These are phyloP conservation scores for Laetiporus sulphureus DNA, from an alignment of 1,284 basidiomycete genomes.

Conservation along the genomic window DNA sequence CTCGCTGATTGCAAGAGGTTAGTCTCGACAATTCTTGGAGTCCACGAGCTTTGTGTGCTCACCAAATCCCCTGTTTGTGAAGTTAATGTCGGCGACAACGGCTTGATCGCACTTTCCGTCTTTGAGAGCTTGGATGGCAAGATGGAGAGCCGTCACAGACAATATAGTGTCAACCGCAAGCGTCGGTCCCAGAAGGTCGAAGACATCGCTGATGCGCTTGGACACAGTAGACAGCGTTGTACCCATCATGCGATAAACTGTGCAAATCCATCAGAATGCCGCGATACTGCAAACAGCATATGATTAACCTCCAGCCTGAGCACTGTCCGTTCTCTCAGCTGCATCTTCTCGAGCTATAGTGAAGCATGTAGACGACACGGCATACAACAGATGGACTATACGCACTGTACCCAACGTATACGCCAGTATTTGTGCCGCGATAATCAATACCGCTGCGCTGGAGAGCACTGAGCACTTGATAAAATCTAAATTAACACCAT, in stretches of 20 bases:
- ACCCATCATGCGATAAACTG: slow-evolving; percentile 5
- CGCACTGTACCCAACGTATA: slow-evolving; percentile 19
- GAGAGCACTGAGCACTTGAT: slow-evolving; percentile 12
- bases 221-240: slow-evolving; percentile 20
- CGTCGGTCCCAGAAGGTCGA: slow-evolving; percentile 9
- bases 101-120: slow-evolving; percentile 10
- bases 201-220: slow-evolving; percentile 4
- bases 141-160: slow-evolving; percentile 13
- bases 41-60: too few species aligned
- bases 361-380: not conserved
- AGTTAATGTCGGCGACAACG: too few species aligned
- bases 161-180: slow-evolving; percentile 20
- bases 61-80: too few species aligned
- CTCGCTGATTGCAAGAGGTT: too few species aligned
- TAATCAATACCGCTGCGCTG: slow-evolving; percentile 28
- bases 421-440: slow-evolving; percentile 26
- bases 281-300: not conserved
- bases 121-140: slow-evolving; percentile 11
- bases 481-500: not conserved
- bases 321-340: slow-evolving; percentile 5
- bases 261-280: not conserved
- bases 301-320: slow-evolving; percentile 8
- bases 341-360: slow-evolving; percentile 1
- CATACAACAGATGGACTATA: too few species aligned
- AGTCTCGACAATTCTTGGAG: too few species aligned